phyloP scores from a whole-genome alignment of 805 yeast genomes.

The Nakazawaea siamensis region DNA sequence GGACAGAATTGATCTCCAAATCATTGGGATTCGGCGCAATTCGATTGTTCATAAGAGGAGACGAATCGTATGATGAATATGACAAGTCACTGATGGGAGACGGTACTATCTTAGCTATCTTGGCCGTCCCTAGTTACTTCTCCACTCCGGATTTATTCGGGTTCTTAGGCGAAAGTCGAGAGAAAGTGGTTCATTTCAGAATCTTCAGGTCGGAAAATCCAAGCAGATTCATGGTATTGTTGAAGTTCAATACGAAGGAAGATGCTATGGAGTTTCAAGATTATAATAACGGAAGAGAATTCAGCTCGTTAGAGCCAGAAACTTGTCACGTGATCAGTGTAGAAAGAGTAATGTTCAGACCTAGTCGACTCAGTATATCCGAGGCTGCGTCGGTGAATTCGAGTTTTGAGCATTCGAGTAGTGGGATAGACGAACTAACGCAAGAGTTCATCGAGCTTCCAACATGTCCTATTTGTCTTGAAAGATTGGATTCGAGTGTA shows the following conservation, averaged over 20 bases:
- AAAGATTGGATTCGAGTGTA: constrained; percentile 71
- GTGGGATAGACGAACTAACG: constrained; percentile 33
- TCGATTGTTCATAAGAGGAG: constrained; percentile 40
- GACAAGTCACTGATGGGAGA: constrained; percentile 31
- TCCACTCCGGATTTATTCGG: constrained; percentile 80
- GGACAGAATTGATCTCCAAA: constrained; percentile 38
- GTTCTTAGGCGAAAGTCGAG: constrained; percentile 61
- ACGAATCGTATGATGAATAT: constrained; percentile 12
- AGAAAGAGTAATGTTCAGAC: constrained; percentile 43
- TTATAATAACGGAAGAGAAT: constrained; percentile 60
- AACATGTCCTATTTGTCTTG: constrained; percentile 89
- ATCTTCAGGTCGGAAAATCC: constrained; percentile 58
- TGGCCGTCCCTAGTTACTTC: constrained; percentile 85
- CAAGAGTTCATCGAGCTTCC: constrained; percentile 56
- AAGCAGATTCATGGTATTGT: constrained; percentile 65
- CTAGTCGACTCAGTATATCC: constrained; percentile 2
- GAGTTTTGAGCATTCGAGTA: not conserved
- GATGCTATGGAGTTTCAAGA: constrained; percentile 59
- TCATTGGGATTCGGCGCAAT: constrained; percentile 71
- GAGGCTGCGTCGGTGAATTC: not conserved
- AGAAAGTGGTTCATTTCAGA: constrained; percentile 60
- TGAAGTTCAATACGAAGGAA: constrained; percentile 56
- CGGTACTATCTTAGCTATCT: constrained; percentile 63
- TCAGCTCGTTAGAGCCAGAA: constrained; percentile 87
- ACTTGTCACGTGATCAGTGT: constrained; percentile 70